Evolutionary conservation across 768 basidiomycete species (phyloP).

Genomic region (Exsudoporus frostii): DNA sequence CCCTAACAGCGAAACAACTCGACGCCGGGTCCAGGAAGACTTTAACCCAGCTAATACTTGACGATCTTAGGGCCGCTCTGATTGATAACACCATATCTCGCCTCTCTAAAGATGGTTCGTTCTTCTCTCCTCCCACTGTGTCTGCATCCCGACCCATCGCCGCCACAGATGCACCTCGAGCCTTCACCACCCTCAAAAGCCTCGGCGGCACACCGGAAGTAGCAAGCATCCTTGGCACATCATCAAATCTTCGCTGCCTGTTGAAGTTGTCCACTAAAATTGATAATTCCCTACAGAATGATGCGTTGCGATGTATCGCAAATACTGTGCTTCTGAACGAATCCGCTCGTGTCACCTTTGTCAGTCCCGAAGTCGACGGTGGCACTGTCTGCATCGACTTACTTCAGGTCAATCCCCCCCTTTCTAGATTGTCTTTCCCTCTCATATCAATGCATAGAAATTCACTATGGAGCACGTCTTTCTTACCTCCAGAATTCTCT

Average conservation of each 20-base stretch:
- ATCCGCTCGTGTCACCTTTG: slow-evolving; percentile 53
- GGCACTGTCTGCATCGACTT: slow-evolving; percentile 53
- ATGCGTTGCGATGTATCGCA: slow-evolving; percentile 74
- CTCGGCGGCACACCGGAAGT: slow-evolving; percentile 70
- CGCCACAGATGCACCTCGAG: slow-evolving; percentile 58
- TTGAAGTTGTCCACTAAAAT: slow-evolving; percentile 48
- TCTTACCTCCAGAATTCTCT: slow-evolving; percentile 72
- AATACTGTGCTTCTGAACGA: slow-evolving; percentile 76
- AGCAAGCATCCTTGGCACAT: slow-evolving; percentile 55
- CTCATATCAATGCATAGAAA: slow-evolving; percentile 45
- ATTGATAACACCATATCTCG: slow-evolving; percentile 42
- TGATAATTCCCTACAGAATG: slow-evolving; percentile 57
- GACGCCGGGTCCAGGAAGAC: slow-evolving; percentile 46
- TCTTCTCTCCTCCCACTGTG: neutral
- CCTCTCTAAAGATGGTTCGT: slow-evolving; percentile 55
- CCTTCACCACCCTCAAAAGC: slow-evolving; percentile 69
- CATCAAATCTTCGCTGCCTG: slow-evolving; percentile 55
- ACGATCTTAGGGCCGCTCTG: slow-evolving; percentile 48
- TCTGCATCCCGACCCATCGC: neutral
- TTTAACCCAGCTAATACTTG: slow-evolving; percentile 56
- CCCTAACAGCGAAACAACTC: slow-evolving; percentile 16
- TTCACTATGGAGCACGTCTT: slow-evolving; percentile 64
- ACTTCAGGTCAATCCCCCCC: slow-evolving; percentile 48
- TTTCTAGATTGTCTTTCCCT: slow-evolving; percentile 13
- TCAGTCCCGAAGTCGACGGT: slow-evolving; percentile 59